These are phyloP conservation scores for Cyclotella cryptica DNA, from an alignment of 108 stramenopile genomes.

Conservation along the genomic window DNA sequence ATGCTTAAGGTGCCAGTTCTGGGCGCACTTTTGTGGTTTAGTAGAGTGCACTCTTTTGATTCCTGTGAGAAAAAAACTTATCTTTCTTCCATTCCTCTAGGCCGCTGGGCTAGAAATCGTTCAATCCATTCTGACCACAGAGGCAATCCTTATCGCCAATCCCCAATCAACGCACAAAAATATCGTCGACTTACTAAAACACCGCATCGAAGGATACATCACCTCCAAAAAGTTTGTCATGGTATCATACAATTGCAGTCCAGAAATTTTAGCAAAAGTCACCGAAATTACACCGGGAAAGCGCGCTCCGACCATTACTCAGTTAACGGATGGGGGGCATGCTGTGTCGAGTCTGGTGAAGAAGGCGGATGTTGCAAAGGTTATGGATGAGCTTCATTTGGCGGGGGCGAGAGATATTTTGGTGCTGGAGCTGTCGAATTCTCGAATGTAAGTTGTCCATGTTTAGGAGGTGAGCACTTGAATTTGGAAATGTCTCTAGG, in stretches of 20 bases:
- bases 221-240: conserved; percentile 95
- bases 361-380: conserved; percentile 80
- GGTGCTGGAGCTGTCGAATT: conserved; percentile 87
- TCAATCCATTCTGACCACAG: conserved; percentile 81
- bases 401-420: conserved; percentile 96
- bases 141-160: conserved; percentile 80
- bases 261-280: conserved; percentile 73
- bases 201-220: conserved; percentile 95
- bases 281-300: conserved; percentile 94
- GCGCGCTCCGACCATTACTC: conserved; percentile 92
- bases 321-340: conserved; percentile 82
- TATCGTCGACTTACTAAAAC: conserved; percentile 85
- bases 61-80: too few species aligned
- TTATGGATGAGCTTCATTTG: conserved; percentile 94
- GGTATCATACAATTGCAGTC: conserved; percentile 92
- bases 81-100: conserved; percentile 23
- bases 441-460: conserved; percentile 76
- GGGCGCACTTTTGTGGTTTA: too few species aligned
- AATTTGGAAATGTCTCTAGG: too few species aligned
- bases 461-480: too few species aligned
- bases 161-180: conserved; percentile 86
- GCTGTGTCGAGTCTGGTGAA: conserved; percentile 89
- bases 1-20: background rate
- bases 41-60: too few species aligned
- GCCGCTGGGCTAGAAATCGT: conserved; percentile 97